Evolutionary conservation across 1,284 basidiomycete genomes (phyloP).

Genomic region (Serendipita sp.): DNA sequence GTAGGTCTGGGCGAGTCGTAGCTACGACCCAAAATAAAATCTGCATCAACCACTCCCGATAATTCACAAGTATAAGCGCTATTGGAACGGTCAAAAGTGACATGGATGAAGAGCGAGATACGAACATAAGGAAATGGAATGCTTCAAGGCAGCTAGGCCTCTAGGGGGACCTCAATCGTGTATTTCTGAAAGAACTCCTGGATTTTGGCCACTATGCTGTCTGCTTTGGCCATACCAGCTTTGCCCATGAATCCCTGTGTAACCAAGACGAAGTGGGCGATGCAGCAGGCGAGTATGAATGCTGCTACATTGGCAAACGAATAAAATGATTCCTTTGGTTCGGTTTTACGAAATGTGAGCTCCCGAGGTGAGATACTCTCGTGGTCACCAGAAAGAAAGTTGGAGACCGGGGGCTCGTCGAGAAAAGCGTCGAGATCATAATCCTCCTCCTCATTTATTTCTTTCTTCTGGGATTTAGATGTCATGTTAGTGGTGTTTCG

Average conservation of each 20-base stretch:
- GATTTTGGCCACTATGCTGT: not conserved
- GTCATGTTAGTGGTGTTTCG: no score
- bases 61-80: no score
- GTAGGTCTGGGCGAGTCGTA: no score
- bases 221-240: not conserved
- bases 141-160: not conserved
- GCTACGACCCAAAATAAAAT: no score
- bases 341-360: not conserved
- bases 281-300: not conserved
- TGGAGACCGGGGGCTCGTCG: not conserved
- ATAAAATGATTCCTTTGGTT: not conserved
- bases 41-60: no score
- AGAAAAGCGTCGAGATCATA: slow-evolving; percentile 2
- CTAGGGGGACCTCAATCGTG: not conserved
- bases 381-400: not conserved
- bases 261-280: not conserved
- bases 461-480: no score
- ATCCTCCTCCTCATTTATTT: not conserved
- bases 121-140: no score
- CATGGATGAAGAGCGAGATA: no score
- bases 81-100: no score
- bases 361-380: slow-evolving; percentile 1
- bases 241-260: slow-evolving; percentile 6
- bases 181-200: slow-evolving; percentile 2
- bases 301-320: not conserved